Conservation (phyloP, 495 filamentous ascomycete species). For the Cairneyella variabilis region DNA sequence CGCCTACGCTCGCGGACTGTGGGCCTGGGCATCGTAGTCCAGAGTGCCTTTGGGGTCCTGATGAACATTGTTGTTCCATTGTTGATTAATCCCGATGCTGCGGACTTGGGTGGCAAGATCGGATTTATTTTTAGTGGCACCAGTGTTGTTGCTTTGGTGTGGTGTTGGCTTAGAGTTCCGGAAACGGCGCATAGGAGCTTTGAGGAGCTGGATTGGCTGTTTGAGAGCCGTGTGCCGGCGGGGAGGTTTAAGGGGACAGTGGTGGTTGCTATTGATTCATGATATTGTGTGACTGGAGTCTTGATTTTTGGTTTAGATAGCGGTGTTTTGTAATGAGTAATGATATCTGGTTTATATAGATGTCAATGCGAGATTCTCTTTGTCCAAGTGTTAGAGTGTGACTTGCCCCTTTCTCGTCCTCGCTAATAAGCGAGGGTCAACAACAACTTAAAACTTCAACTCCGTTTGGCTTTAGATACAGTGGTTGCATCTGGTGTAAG, state of each 20-base stretch:
- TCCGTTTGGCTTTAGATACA: too few species aligned
- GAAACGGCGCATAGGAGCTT: slow-evolving; percentile 66
- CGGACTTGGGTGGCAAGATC: slow-evolving; percentile 59
- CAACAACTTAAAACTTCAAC: too few species aligned
- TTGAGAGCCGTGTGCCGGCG: slow-evolving; percentile 58
- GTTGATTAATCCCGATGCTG: slow-evolving; percentile 62
- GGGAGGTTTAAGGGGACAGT: slow-evolving; percentile 51
- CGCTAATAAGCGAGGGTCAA: too few species aligned
- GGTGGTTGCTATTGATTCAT: too few species aligned
- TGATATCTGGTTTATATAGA: too few species aligned
- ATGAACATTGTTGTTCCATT: slow-evolving; percentile 63
- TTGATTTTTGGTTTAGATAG: too few species aligned
- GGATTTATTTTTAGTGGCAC: slow-evolving; percentile 64
- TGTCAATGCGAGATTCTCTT: too few species aligned
- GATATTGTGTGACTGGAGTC: too few species aligned
- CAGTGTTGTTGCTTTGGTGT: slow-evolving; percentile 38
- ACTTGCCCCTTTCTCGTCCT: too few species aligned
- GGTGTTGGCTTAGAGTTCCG: slow-evolving; percentile 68
- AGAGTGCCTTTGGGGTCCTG: slow-evolving; percentile 52
- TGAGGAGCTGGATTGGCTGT: slow-evolving; percentile 68
- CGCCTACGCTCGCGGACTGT: slow-evolving; percentile 60
- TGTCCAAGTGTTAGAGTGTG: too few species aligned
- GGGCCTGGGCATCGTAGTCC: slow-evolving; percentile 55
- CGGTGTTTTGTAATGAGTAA: too few species aligned
- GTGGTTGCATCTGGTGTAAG: too few species aligned